Evolutionary conservation across 2,329 filamentous ascomycete species (phyloP), one percentile per base, ranked within the genome.

Genomic region (Fusarium transvaalense): DNA sequence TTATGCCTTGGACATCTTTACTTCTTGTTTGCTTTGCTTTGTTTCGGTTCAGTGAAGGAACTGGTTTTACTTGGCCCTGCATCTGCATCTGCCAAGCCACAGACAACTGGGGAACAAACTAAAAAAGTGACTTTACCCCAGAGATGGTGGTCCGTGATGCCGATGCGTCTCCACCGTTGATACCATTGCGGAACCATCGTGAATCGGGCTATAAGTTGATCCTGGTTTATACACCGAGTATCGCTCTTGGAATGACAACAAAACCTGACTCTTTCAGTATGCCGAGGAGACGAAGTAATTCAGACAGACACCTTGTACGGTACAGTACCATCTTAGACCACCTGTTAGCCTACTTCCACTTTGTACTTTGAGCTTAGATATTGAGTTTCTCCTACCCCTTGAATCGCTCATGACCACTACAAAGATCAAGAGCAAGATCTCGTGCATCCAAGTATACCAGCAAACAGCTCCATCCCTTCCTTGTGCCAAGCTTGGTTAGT

Each of bases 121-220:
- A 53, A 53, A 53, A 53, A 43, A 21, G 37, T n/a, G 38, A 23
- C 3, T 25, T 53, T 45, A 43, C 50, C 50, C 25, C 35, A 45
- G 50, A 45, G 21, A 41, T 39, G 25, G 29, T 34, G 50, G 37
- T 15, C 38, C 21, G 34, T 50, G 34, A 34, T 25, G 29, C 14
- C 21, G 32, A 21, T 21, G 34, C 29, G 25, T 45, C 39, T 25
- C 43, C 42, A 29, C 45, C 19, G 14, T 32, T 39, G n/a, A 56
- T 23, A 38, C 25, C 21, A 56, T 56, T 29, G 14, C 42, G 15
- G 53, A 29, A 56, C 42, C 43, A n/a, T 50, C 8, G 23, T 32
- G 47, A 43, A 42, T 29, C 37, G 21, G 25, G 15, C 25, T n/a
- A 12, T 37, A 19, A 37, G 31, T 17, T 35, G 21, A 21, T 48